phyloP scores from a whole-genome alignment of 1,139 yeast genomes.

The Suhomyces maxii region DNA sequence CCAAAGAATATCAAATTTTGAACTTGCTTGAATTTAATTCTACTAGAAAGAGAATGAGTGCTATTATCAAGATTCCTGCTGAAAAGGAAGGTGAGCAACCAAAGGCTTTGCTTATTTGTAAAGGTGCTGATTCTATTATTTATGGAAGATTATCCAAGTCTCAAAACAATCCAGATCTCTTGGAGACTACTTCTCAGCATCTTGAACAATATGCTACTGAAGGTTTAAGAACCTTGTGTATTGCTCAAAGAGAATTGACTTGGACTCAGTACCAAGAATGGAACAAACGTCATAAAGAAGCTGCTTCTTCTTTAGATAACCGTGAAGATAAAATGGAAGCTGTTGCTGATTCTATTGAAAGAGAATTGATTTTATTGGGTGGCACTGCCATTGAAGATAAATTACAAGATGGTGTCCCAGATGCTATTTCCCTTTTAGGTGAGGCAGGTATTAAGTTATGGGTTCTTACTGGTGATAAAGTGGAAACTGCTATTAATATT shows the following conservation, averaged over 20 bases:
- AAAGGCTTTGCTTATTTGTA: constrained; percentile 45
- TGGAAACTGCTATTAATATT: constrained; percentile 52
- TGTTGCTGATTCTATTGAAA: constrained; percentile 49
- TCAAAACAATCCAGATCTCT: constrained; percentile 29
- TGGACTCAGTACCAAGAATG: constrained; percentile 47
- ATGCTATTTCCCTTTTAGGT: constrained; percentile 43
- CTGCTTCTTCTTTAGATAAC: constrained; percentile 43
- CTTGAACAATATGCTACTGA: constrained; percentile 49
- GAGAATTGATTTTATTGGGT: constrained; percentile 46
- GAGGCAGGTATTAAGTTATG: constrained; percentile 53
- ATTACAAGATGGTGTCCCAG: constrained; percentile 54
- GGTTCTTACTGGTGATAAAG: constrained; percentile 55
- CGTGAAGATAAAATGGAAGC: constrained; percentile 48
- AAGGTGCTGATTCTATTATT: constrained; percentile 52
- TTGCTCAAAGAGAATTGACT: constrained; percentile 44
- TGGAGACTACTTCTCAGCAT: constrained; percentile 40
- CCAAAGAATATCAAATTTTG: constrained; percentile 47
- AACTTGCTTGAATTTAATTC: constrained; percentile 56
- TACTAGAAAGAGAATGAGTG: constrained; percentile 78
- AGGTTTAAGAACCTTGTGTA: constrained; percentile 50
- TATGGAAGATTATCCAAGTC: constrained; percentile 40
- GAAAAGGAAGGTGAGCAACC: constrained; percentile 31
- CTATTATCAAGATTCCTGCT: constrained; percentile 64
- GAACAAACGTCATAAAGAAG: constrained; percentile 43
- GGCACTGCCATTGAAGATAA: constrained; percentile 56